phyloP scores from a whole-genome alignment of 2,329 filamentous ascomycete species.

The Phyllosticta citrichinensis region DNA sequence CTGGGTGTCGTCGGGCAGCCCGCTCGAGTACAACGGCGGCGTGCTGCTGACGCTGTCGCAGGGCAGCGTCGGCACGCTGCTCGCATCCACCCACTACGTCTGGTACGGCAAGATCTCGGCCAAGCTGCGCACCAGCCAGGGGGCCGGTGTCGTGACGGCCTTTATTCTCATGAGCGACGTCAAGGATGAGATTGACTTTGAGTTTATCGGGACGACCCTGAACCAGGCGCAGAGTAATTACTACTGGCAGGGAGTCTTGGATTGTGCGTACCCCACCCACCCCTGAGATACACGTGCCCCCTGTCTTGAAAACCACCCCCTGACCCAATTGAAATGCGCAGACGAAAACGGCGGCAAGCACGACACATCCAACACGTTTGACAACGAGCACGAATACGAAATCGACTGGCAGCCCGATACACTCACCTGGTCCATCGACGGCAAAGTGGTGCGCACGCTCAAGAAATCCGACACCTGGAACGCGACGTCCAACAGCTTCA shows the following conservation, averaged over 20 bases:
- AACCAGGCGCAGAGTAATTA: slow-evolving; percentile 80
- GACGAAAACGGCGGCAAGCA: slow-evolving; percentile 70
- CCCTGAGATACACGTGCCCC: neutral
- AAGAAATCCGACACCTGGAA: slow-evolving; percentile 80
- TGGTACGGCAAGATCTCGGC: slow-evolving; percentile 95
- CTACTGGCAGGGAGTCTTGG: slow-evolving; percentile 88
- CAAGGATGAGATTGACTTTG: slow-evolving; percentile 97
- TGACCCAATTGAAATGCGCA: slow-evolving; percentile 28
- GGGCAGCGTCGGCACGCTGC: slow-evolving; percentile 73
- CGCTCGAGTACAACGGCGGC: slow-evolving; percentile 53
- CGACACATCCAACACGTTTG: slow-evolving; percentile 53
- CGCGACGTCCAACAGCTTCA: slow-evolving; percentile 65
- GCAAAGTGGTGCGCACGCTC: slow-evolving; percentile 62
- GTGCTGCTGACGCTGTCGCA: slow-evolving; percentile 82
- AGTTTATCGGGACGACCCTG: slow-evolving; percentile 79
- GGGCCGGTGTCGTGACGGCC: slow-evolving; percentile 84
- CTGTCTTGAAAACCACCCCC: neutral
- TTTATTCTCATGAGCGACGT: slow-evolving; percentile 94
- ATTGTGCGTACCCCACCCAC: slow-evolving; percentile 53
- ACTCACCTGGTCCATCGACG: slow-evolving; percentile 82
- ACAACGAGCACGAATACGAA: slow-evolving; percentile 79
- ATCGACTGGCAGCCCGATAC: slow-evolving; percentile 84
- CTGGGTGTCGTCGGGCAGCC: slow-evolving; percentile 80
- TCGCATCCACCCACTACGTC: slow-evolving; percentile 78
- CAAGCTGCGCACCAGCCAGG: slow-evolving; percentile 72